phyloP scores from a whole-genome alignment of 805 yeast genomes.

The Cyberlindnera lachancei region DNA sequence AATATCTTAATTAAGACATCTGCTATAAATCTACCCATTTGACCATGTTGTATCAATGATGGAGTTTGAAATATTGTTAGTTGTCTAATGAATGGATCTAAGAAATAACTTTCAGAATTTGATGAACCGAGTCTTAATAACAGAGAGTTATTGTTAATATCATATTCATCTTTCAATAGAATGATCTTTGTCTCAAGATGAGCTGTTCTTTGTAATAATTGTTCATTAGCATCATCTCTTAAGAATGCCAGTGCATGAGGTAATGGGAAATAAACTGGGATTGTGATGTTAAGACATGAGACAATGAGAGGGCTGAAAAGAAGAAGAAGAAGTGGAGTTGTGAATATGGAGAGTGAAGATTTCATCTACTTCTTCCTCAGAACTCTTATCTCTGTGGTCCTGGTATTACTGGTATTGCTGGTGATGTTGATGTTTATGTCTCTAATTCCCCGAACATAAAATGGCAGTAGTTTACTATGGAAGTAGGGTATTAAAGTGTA shows the following conservation, averaged over 20 bases:
- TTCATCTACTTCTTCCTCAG: too few species aligned
- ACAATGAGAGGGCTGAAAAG: too few species aligned
- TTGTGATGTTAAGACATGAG: not conserved
- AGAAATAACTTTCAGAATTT: slow-evolving; percentile 7
- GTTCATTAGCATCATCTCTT: not conserved
- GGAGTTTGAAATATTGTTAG: slow-evolving; percentile 10
- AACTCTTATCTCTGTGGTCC: too few species aligned
- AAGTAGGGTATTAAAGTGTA: too few species aligned
- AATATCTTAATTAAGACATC: too few species aligned
- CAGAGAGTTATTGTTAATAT: not conserved
- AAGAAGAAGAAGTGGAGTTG: too few species aligned
- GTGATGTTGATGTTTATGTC: too few species aligned
- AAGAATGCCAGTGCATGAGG: not conserved
- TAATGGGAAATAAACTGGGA: not conserved
- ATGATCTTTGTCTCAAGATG: not conserved
- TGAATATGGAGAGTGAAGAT: too few species aligned
- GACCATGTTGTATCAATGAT: slow-evolving; percentile 2
- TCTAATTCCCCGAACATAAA: too few species aligned
- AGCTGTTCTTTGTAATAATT: not conserved
- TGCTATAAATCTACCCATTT: not conserved
- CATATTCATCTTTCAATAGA: not conserved
- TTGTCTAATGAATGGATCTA: slow-evolving; percentile 8
- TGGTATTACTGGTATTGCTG: too few species aligned
- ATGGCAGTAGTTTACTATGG: too few species aligned
- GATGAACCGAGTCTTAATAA: slow-evolving; percentile 3